Percentiles rank a stretch among this genome's conserved stretches.
phyloP scores from a whole-genome alignment of 306 rosid species.

The Vigna trinervia region DNA sequence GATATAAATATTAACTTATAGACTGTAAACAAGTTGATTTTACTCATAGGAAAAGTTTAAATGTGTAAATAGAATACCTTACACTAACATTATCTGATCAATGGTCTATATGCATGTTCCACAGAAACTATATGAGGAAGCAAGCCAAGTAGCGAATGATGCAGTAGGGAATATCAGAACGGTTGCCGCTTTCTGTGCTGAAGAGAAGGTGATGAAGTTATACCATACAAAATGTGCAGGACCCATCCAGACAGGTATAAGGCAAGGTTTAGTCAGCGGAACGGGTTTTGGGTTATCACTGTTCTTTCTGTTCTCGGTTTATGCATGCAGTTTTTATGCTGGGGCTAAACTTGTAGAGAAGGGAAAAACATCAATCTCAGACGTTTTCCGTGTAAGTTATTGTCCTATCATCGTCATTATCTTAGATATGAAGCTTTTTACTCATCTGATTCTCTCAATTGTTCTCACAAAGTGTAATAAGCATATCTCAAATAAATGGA shows the following conservation, averaged over 20 bases:
- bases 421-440: background rate
- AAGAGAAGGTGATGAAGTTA: slow-evolving; percentile 76
- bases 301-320: slow-evolving; percentile 57
- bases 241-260: slow-evolving; percentile 63
- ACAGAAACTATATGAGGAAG: slow-evolving; percentile 81
- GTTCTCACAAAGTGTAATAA: background rate
- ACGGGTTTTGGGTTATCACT: slow-evolving; percentile 61
- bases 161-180: slow-evolving; percentile 87
- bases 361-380: slow-evolving; percentile 59
- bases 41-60: background rate
- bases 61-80: background rate
- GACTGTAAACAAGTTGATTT: background rate
- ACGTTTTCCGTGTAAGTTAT: slow-evolving; percentile 66
- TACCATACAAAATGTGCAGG: slow-evolving; percentile 74
- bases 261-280: slow-evolving; percentile 71
- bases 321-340: slow-evolving; percentile 65
- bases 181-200: slow-evolving; percentile 87
- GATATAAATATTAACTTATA: background rate
- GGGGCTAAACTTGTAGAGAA: slow-evolving; percentile 65
- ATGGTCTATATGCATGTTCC: slow-evolving; percentile 7
- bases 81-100: background rate
- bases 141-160: slow-evolving; percentile 84
- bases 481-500: background rate
- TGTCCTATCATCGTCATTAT: background rate
- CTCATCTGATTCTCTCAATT: background rate